Evolutionary conservation across 2,329 filamentous ascomycete species (phyloP).

Genomic region (Botrytis porri): DNA sequence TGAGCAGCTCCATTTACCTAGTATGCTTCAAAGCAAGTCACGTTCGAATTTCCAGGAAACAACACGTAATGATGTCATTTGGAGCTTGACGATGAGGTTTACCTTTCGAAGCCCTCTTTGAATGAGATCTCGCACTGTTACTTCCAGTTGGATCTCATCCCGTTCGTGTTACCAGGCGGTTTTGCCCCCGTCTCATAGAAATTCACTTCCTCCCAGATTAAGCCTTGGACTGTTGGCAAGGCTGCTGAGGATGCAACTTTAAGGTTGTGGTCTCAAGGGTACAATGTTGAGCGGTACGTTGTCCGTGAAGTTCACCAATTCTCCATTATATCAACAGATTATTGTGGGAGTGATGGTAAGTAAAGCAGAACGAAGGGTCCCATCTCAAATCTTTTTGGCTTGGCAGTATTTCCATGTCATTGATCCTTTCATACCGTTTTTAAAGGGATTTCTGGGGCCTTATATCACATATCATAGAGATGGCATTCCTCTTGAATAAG

Average conservation of each 20-base stretch:
- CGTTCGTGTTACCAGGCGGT: not conserved
- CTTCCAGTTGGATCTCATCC: not conserved
- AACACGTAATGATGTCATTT: not conserved
- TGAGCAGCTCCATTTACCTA: not conserved
- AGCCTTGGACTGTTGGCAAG: not conserved
- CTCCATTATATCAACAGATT: not conserved
- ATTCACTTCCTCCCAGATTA: not conserved
- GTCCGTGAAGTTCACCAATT: not conserved
- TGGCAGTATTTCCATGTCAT: not conserved
- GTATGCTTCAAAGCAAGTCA: not conserved
- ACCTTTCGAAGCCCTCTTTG: not conserved
- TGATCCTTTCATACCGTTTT: not conserved
- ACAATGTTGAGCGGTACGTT: not conserved
- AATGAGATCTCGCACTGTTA: not conserved
- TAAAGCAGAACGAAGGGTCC: not conserved
- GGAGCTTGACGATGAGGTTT: not conserved
- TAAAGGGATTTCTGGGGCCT: not conserved
- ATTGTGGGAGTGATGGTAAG: not conserved
- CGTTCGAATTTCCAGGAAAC: not conserved
- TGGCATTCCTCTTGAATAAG: not conserved
- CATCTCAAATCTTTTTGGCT: not conserved
- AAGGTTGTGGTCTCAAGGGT: not conserved
- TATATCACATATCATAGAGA: not conserved
- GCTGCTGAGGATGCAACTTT: not conserved
- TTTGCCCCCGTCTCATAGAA: not conserved